Percentiles rank a stretch among this genome's conserved stretches.
Conservation (phyloP, 2,329 filamentous ascomycete genomes). For the Epichloe brachyelytri region DNA sequence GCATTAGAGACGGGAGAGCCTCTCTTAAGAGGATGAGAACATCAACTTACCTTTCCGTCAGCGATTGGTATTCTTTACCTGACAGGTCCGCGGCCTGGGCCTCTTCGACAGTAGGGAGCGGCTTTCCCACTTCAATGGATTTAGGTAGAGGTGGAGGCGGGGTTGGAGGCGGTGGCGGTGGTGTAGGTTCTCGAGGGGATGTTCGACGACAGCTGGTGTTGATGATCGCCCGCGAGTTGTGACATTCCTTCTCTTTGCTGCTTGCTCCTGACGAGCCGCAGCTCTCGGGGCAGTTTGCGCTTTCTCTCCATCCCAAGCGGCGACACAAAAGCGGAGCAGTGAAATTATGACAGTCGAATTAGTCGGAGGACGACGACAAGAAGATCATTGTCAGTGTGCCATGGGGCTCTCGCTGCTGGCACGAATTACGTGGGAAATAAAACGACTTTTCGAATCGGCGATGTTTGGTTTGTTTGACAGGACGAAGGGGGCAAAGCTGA, state of each 20-base stretch:
- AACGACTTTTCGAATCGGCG: too few relatives aligned
- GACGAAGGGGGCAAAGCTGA: too few relatives aligned
- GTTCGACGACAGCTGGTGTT: slow-evolving; percentile 27
- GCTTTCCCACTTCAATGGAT: slow-evolving; percentile 50
- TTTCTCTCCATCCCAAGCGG: slow-evolving; percentile 44
- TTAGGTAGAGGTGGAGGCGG: slow-evolving; percentile 41
- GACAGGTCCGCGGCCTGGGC: slow-evolving; percentile 53
- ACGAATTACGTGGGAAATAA: neutral
- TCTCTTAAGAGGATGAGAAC: neutral
- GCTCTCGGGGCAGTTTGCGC: slow-evolving; percentile 52
- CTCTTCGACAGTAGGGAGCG: slow-evolving; percentile 56
- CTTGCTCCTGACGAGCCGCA: slow-evolving; percentile 46
- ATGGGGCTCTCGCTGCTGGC: slow-evolving; percentile 10
- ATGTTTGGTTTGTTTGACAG: too few relatives aligned
- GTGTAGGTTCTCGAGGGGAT: slow-evolving; percentile 20
- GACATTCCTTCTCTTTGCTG: slow-evolving; percentile 45
- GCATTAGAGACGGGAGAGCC: neutral
- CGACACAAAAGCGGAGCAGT: neutral
- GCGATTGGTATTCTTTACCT: slow-evolving; percentile 55
- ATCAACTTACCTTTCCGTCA: slow-evolving; percentile 51
- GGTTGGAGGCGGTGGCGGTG: slow-evolving; percentile 18
- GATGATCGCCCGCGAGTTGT: slow-evolving; percentile 41
- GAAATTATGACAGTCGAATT: neutral
- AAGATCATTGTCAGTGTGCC: slow-evolving; percentile 19
- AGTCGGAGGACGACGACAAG: slow-evolving; percentile 7